A percentile compares a stretch with the other conserved stretches of the same genome.
Evolutionary conservation across 2,329 filamentous ascomycete species (phyloP).

Genomic region (Xylaria sp.): DNA sequence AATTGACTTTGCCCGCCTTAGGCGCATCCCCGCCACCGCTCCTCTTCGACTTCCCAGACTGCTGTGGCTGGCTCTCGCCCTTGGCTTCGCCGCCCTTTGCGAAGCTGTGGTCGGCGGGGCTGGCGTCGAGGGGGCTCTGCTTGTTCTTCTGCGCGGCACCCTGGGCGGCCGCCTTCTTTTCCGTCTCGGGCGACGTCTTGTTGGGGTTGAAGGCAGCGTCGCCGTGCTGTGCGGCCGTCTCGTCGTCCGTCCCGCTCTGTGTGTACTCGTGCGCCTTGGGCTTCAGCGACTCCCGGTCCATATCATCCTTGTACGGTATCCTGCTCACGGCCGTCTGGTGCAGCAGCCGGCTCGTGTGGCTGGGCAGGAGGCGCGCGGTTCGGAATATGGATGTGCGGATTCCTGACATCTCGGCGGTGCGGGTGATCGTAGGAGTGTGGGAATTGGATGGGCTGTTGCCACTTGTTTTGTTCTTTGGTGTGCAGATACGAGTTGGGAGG

Average conservation of each 20-base stretch:
- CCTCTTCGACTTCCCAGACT: constrained; percentile 49
- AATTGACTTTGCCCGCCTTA: constrained; percentile 47
- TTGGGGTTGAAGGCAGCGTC: constrained; percentile 75
- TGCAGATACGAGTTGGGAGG: background rate
- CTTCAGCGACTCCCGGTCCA: constrained; percentile 71
- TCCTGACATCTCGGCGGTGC: constrained; percentile 15
- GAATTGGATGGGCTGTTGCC: background rate
- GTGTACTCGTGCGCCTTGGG: constrained; percentile 74
- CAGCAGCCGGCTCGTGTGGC: constrained; percentile 42
- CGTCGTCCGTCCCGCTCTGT: constrained; percentile 72
- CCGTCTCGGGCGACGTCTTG: constrained; percentile 73
- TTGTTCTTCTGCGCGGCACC: constrained; percentile 48
- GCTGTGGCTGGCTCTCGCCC: constrained; percentile 48
- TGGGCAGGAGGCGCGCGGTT: constrained; percentile 19
- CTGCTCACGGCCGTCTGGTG: constrained; percentile 48
- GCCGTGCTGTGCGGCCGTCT: constrained; percentile 63
- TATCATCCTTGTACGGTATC: constrained; percentile 61
- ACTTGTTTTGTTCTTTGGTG: background rate
- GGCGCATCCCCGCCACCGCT: constrained; percentile 42
- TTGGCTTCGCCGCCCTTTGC: constrained; percentile 46
- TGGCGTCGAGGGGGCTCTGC: constrained; percentile 54
- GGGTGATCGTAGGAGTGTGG: background rate
- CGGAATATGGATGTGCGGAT: constrained; percentile 30
- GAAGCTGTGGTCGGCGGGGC: constrained; percentile 58
- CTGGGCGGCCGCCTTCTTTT: constrained; percentile 55